Evolutionary conservation across 1,284 basidiomycete species (phyloP), one percentile per base, ranked within the genome.

Genomic region (Papiliotrema terrestris): DNA sequence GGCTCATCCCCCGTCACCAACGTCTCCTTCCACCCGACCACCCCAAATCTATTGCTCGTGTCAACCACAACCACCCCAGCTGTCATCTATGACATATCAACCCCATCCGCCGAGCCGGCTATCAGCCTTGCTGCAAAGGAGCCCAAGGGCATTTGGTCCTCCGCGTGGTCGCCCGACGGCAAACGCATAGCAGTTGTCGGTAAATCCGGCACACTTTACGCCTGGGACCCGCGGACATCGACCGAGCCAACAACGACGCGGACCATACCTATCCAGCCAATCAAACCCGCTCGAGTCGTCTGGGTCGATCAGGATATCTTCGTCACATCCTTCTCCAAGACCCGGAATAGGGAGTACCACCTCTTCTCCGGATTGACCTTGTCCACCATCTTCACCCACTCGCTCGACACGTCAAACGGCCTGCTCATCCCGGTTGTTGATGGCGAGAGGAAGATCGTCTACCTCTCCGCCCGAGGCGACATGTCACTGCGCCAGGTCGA

Each of bases 401-500:
- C 64, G 2, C 51, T 80, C 45, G 79, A 79, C 54, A 77, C 68
- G 22, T 72, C 67, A 37, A 75, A 72, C 36, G 72, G 74, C 1
- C 64, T 68, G 0, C 61, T 79, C 8, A 57, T 73, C 5, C 74
- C 78, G 0, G 32, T 75, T 1, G 68, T 78, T 8, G 79, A 80
- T 53, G 53, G 70, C 26, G 67, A 74, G 43, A 58, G 79, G 11
- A 62, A 63, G 4, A 76, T 79, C 45, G 69, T 78, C 8, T 79
- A 78, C 55, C 47, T 75, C 2, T 63, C 70, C 0, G 78, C 74
- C 0, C 63, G 67, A 57, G 78, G 78, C 1, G 78, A 80, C 63
- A 77, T 78, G 73, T 73, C 67, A 0, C 49, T 79, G 20, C 68
- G 73, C 5, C 78, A 78, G 66, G 58, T 76, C 45, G 78, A 79